Evolutionary conservation across 23 red algal genomes (phyloP).

Genomic region (Cyanidioschyzon merolae): DNA sequence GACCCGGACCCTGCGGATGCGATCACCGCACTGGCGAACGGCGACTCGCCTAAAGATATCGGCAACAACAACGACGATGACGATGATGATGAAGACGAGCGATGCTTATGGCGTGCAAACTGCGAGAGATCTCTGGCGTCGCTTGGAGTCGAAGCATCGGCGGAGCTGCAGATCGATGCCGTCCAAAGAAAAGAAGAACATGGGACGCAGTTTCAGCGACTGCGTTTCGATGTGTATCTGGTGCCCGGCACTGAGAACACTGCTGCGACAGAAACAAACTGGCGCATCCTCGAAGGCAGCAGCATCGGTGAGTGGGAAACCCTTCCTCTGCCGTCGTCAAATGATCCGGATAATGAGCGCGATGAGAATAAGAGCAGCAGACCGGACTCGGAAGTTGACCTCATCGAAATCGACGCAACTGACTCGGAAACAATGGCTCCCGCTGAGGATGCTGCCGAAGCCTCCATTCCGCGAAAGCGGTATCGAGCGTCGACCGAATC

Average conservation of each 20-base stretch:
- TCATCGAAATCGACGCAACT: not conserved
- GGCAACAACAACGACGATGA: not conserved
- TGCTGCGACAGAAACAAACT: not conserved
- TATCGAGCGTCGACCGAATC: not conserved
- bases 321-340: not conserved
- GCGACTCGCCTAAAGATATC: too few relatives aligned
- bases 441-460: not conserved
- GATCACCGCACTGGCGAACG: not conserved
- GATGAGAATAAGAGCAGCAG: not conserved
- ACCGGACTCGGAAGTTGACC: not conserved
- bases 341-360: not conserved
- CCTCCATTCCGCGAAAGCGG: not conserved
- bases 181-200: not conserved
- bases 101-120: not conserved
- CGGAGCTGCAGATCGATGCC: not conserved
- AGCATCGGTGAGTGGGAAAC: not conserved
- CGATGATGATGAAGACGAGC: constrained; percentile 4
- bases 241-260: not conserved
- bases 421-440: not conserved
- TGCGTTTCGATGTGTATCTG: not conserved
- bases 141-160: not conserved
- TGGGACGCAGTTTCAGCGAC: not conserved
- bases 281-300: not conserved
- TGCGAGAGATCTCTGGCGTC: not conserved
- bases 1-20: not conserved